Base-by-base conservation (phyloP, 1,139 yeast genomes). In the Sugiyamaella pinicola region DNA sequence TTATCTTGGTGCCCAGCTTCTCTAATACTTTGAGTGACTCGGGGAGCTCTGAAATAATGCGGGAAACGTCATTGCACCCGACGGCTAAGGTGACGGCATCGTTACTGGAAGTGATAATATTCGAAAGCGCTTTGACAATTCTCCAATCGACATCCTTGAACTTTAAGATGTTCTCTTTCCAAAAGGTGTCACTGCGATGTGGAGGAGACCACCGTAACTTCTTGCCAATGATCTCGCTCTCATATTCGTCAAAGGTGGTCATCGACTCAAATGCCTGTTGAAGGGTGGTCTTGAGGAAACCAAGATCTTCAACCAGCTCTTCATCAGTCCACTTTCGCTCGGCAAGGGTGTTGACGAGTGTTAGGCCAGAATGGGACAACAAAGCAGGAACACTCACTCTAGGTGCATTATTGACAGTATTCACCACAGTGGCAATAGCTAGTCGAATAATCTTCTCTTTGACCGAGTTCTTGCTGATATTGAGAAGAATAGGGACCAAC, bases 241-340 rank as follows among this genome's bases (percentile, higher is more conserved):
- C 76, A 70, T 91, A 93, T 70, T 91, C 98, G 65, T 93, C 99
- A 68, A 93, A 87, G 1, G 96, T 89, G 4, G 98, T 85, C 74
- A 93, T 80, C 59, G 82, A 83, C 52, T 84, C 80, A 57, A 86
- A 91, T 47, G 88, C 84, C 37, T 83, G 87, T 59, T 83, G 82
- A 62, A 93, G 78, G 12, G 76, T 75, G 43, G 78, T 82, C 52
- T 77, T 73, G 61, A 93, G 75, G 46, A 72, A 70, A 29, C 74
- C 75, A 60, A 95, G 79, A 69, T 91, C 98, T 34, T 75, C 77
- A 49, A 87, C 80, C 61, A 95, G 80, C 69, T 93, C 99, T 59
- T 89, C 95, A 69, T 93, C 99, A 10, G 96, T 87, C 84, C 96
- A 91, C 69, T 93, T 93, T 64, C 98, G 79, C 59, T 87, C 93